A percentile compares a stretch with the other conserved stretches of the same genome.
Evolutionary conservation across 495 filamentous ascomycete genomes (phyloP).

Genomic region (Aspergillus affinis): DNA sequence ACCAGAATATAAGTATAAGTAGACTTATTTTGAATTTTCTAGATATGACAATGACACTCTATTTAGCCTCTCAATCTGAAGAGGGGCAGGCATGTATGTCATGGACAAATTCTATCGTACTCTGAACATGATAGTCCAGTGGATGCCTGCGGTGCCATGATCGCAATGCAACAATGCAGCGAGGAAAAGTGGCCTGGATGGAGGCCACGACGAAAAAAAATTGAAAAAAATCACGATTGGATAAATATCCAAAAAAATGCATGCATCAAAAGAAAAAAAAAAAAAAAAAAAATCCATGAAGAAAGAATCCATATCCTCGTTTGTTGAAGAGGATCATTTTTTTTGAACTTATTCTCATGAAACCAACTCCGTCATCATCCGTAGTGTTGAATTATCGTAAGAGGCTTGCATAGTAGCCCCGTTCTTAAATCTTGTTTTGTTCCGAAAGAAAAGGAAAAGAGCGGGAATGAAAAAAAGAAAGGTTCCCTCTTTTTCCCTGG

Average conservation of each 20-base stretch:
- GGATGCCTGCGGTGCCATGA: background rate
- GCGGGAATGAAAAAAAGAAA: background rate
- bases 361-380: constrained; percentile 28
- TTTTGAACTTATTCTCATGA: constrained; percentile 19
- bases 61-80: background rate
- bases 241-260: constrained; percentile 14
- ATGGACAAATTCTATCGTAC: background rate
- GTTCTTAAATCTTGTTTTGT: constrained; percentile 4
- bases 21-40: background rate
- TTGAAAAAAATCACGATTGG: constrained; percentile 7
- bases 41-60: background rate
- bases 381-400: constrained; percentile 30
- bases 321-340: constrained; percentile 33
- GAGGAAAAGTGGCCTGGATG: background rate
- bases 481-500: background rate
- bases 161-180: background rate
- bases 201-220: constrained; percentile 5
- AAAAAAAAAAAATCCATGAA: constrained; percentile 10
- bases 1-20: too few species aligned
- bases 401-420: background rate
- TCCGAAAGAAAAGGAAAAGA: background rate
- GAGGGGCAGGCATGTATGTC: background rate
- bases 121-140: background rate
- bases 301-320: constrained; percentile 29
- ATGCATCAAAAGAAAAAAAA: constrained; percentile 11